Base-by-base conservation (phyloP, 352 stramenopile genomes). In the Phytophthora lateralis region DNA sequence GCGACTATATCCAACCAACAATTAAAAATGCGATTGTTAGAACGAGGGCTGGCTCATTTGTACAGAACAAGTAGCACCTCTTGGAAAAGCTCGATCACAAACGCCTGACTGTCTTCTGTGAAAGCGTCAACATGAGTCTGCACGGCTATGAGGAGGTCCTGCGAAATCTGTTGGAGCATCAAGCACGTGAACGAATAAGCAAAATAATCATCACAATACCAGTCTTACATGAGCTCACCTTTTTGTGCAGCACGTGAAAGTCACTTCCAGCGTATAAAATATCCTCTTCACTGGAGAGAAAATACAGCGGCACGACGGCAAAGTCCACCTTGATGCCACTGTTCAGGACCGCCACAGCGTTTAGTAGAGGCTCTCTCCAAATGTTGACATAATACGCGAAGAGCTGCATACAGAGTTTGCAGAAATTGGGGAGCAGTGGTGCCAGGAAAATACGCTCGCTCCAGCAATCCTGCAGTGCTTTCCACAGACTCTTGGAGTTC, bases 261-360 rank as follows among this genome's bases (percentile, higher is more conserved):
- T 96, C 83, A 21, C 77, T 91, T 38, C 75, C 87, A 35, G 82
- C 80, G 47, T 69, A 80, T 7, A 91, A 35, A n/a, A 93, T 47
- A 52, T 95, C 84, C 45, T 93, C 84, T 32, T 89, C 78, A 4
- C 18, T 77, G 1, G 49, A 52, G 1, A 93, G 53, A 35, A 84
- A 79, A 38, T 71, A 70, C 12, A 90, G 67, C 17, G 76, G 55
- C 7, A 86, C 56, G 0, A 49, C 15, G 7, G 14, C 52, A 27
- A 87, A 86, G 52, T 89, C 70, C 12, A 81, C 56, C 49, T 90
- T 92, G 14, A 39, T 56, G 11, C 71, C 63, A 49, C 46, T 76
- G 37, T 78, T 76, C 15, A 94, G 48, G 21, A 76, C 51, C 6
- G 55, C 49, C 15, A 88, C 78, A 3, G 72, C 70, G 45, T 81